phyloP scores from a whole-genome alignment of 2,329 filamentous ascomycete species.

The Cadophora malorum region DNA sequence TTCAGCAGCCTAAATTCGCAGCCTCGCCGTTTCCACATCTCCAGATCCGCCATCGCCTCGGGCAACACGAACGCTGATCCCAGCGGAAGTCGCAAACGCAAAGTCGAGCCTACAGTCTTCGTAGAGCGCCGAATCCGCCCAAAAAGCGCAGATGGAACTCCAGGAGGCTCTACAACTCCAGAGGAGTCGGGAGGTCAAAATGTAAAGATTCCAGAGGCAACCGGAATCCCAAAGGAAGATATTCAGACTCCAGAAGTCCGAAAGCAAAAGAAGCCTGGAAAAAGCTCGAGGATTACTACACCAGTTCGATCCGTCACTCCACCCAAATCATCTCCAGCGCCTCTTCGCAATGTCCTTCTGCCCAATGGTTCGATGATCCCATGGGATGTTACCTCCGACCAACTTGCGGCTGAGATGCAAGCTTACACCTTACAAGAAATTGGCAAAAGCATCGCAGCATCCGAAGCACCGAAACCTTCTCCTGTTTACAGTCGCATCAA shows the following conservation, averaged over 20 bases:
- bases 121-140: conserved; percentile 57
- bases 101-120: conserved; percentile 53
- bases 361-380: conserved; percentile 49
- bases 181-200: conserved; percentile 1
- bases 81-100: conserved; percentile 33
- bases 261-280: conserved; percentile 41
- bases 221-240: not conserved
- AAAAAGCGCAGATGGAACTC: conserved; percentile 22
- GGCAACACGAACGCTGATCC: not conserved
- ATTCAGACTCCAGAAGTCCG: not conserved
- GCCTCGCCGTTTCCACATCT: conserved; percentile 63
- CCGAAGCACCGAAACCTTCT: conserved; percentile 29
- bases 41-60: conserved; percentile 49
- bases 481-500: conserved; percentile 21
- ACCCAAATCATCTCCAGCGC: conserved; percentile 27
- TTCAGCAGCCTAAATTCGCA: conserved; percentile 34
- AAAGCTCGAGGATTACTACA: conserved; percentile 33
- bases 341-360: conserved; percentile 42
- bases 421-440: conserved; percentile 65
- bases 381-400: conserved; percentile 47
- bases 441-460: conserved; percentile 44
- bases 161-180: conserved; percentile 11
- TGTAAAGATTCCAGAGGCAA: conserved; percentile 1
- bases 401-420: conserved; percentile 62
- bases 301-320: conserved; percentile 13